phyloP scores from a whole-genome alignment of 2,329 filamentous ascomycete species.

The Fusarium incarnatum region DNA sequence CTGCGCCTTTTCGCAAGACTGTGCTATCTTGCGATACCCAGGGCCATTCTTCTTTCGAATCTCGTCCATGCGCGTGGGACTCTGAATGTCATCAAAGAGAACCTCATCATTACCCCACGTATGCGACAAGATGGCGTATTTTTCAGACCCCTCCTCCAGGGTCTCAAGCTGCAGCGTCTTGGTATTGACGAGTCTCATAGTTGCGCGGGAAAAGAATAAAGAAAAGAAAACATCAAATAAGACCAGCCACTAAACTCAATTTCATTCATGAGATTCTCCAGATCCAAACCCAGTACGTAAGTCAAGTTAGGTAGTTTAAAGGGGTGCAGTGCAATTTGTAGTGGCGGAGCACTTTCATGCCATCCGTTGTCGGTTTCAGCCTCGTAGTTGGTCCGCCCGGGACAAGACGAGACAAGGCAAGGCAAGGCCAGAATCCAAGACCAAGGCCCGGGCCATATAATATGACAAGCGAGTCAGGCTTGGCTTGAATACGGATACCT shows the following conservation, averaged over 20 bases:
- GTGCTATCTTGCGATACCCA: slow-evolving; percentile 41
- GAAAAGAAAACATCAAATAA: slow-evolving; percentile 17
- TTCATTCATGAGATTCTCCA: slow-evolving; percentile 4
- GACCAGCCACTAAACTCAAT: slow-evolving; percentile 3
- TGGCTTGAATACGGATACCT: slow-evolving; percentile 9
- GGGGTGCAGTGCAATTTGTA: slow-evolving; percentile 15
- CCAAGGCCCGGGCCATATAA: slow-evolving; percentile 23
- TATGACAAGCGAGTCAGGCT: slow-evolving; percentile 39
- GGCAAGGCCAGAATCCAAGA: neutral
- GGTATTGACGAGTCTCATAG: slow-evolving; percentile 47
- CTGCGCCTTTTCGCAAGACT: slow-evolving; percentile 40
- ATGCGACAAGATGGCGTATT: slow-evolving; percentile 46
- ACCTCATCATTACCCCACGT: slow-evolving; percentile 46
- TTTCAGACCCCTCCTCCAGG: slow-evolving; percentile 29
- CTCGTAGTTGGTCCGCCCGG: slow-evolving; percentile 33
- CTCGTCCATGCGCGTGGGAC: slow-evolving; percentile 35
- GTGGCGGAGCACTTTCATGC: slow-evolving; percentile 36
- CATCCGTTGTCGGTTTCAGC: slow-evolving; percentile 36
- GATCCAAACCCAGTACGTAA: neutral
- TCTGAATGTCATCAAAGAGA: slow-evolving; percentile 40
- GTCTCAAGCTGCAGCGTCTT: slow-evolving; percentile 44
- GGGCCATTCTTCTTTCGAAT: slow-evolving; percentile 34
- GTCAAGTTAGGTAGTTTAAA: neutral
- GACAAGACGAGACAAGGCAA: slow-evolving; percentile 23
- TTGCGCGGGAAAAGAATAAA: slow-evolving; percentile 14